These are phyloP conservation scores for Lactifluus rugatus DNA, from an alignment of 768 basidiomycete genomes.

Conservation along the genomic window DNA sequence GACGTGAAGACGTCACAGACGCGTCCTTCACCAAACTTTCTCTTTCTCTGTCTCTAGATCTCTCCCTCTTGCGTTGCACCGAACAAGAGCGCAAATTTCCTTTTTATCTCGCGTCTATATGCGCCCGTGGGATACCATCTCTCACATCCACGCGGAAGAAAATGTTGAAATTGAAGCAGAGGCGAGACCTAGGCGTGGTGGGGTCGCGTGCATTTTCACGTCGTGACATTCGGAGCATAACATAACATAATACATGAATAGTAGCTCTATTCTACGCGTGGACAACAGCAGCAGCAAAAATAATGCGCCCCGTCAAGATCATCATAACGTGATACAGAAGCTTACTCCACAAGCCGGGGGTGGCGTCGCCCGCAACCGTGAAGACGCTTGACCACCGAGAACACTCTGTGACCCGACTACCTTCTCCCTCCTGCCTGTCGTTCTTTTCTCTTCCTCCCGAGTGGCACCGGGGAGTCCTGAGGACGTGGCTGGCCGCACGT, in stretches of 20 bases:
- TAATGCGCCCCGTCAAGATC: neutral
- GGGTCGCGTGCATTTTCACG: neutral
- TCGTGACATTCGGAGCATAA: neutral
- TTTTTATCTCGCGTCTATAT: neutral
- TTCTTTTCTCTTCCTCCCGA: slow-evolving; percentile 15
- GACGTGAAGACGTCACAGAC: too few species aligned
- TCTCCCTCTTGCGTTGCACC: too few species aligned
- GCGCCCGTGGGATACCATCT: neutral
- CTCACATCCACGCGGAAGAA: neutral
- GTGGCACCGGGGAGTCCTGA: slow-evolving; percentile 3
- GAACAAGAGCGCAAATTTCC: neutral
- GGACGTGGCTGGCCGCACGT: neutral
- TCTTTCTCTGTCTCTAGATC: too few species aligned
- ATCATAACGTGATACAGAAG: neutral
- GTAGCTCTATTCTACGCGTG: slow-evolving; percentile 7
- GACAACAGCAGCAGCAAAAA: neutral
- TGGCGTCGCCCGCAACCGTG: too few species aligned
- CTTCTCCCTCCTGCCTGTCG: slow-evolving; percentile 6
- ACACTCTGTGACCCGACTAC: neutral
- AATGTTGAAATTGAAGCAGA: neutral
- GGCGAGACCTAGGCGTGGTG: neutral
- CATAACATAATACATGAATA: slow-evolving; percentile 5
- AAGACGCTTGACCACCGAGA: too few species aligned
- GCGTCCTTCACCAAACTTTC: too few species aligned
- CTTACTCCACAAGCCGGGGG: too few species aligned